A percentile compares a stretch with the other conserved stretches of the same genome.
phyloP scores from a whole-genome alignment of 257 asterid species.

The Ligustrum vulgare region DNA sequence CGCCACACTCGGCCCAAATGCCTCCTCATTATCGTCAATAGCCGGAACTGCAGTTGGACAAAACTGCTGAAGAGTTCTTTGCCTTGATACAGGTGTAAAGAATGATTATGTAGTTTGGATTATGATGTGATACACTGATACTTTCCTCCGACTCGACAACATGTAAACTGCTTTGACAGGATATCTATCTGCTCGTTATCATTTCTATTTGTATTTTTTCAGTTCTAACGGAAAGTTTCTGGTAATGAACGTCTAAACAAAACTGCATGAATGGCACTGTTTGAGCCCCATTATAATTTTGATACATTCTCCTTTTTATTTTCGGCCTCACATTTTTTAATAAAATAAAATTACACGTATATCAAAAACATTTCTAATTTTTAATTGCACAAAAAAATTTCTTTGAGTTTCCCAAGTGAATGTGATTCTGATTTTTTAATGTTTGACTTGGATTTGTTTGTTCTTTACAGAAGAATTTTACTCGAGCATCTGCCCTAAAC shows the following conservation, averaged over 20 bases:
- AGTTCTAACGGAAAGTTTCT: conserved; percentile 1
- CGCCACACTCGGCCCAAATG: background rate
- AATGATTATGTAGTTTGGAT: conserved; percentile 12
- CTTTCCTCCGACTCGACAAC: background rate
- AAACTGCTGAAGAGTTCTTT: background rate
- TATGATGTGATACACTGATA: background rate
- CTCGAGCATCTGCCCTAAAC: too few relatives aligned
- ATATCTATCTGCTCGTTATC: background rate
- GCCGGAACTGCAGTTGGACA: background rate
- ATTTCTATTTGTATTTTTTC: background rate
- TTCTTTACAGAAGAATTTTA: too few relatives aligned
- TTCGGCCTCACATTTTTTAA: too few relatives aligned
- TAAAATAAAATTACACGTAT: too few relatives aligned
- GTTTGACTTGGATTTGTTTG: too few relatives aligned
- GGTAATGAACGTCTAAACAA: background rate
- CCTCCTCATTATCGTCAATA: conserved; percentile 21
- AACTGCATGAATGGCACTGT: background rate
- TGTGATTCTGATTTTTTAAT: too few relatives aligned
- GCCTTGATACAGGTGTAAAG: background rate
- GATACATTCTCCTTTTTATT: too few relatives aligned
- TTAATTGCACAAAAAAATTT: too few relatives aligned
- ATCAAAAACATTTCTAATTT: too few relatives aligned
- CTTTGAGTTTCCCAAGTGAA: too few relatives aligned
- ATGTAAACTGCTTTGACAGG: background rate
- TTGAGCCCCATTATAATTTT: too few relatives aligned